phyloP scores from a whole-genome alignment of 371 early-diverging fungal genomes.

The Zychaea mexicana region DNA sequence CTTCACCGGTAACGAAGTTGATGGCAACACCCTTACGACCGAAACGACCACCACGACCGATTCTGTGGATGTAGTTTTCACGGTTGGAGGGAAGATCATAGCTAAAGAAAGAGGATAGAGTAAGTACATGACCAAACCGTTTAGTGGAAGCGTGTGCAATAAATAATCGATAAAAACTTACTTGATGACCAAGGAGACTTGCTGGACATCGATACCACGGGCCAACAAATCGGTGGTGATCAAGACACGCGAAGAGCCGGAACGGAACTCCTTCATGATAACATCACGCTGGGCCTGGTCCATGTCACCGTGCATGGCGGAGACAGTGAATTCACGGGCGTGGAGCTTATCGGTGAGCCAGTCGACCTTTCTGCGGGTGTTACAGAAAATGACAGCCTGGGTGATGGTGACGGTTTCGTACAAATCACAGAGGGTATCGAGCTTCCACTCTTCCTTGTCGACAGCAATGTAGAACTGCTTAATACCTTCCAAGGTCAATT shows the following conservation, averaged over 20 bases:
- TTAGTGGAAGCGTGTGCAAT: neutral
- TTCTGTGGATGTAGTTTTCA: slow-evolving; percentile 98
- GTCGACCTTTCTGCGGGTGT: slow-evolving; percentile 93
- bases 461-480: slow-evolving; percentile 95
- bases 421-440: slow-evolving; percentile 90
- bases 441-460: slow-evolving; percentile 91
- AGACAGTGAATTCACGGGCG: slow-evolving; percentile 88
- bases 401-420: slow-evolving; percentile 92
- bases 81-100: slow-evolving; percentile 97
- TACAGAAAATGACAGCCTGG: slow-evolving; percentile 97
- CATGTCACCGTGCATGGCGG: slow-evolving; percentile 97
- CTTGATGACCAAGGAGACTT: slow-evolving; percentile 94
- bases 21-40: slow-evolving; percentile 99
- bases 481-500: slow-evolving; percentile 93
- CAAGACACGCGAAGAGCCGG: slow-evolving; percentile 93
- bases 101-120: slow-evolving; percentile 51
- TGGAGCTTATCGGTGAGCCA: slow-evolving; percentile 86
- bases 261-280: slow-evolving; percentile 97
- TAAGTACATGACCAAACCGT: neutral
- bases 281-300: slow-evolving; percentile 95
- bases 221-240: slow-evolving; percentile 99
- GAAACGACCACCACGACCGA: slow-evolving; percentile 99
- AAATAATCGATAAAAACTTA: slow-evolving; percentile 11
- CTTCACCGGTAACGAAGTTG: slow-evolving; percentile 97
- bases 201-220: slow-evolving; percentile 99